Percentiles rank a stretch among this genome's conserved stretches.
Conservation (phyloP, 2,329 filamentous ascomycete species). For the Arthroderma uncinatum region DNA sequence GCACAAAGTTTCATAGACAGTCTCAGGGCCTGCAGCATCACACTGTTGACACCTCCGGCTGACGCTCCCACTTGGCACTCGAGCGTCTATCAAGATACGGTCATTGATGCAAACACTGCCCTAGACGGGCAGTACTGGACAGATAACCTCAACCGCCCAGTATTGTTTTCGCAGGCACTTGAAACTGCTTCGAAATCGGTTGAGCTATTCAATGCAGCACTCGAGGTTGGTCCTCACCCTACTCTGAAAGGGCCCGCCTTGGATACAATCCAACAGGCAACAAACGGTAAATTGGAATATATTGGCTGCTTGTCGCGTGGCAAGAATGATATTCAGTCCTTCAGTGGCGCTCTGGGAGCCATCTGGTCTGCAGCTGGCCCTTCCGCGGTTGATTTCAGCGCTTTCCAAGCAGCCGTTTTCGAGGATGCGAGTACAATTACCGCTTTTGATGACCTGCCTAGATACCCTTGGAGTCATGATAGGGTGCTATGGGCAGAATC, state of each 20-base stretch:
- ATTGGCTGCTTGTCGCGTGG: no score
- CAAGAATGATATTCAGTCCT: constrained; percentile 14
- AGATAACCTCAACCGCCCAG: constrained; percentile 2
- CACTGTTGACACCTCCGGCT: no score
- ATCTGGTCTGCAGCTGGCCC: constrained; percentile 6
- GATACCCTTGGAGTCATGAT: constrained; percentile 15
- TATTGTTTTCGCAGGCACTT: not conserved
- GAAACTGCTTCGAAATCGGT: not conserved
- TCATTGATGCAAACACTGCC: not conserved
- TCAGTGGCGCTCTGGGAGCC: constrained; percentile 7
- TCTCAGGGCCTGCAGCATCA: not conserved
- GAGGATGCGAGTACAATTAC: not conserved
- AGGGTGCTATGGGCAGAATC: no score
- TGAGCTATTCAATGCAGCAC: not conserved
- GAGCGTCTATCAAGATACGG: not conserved
- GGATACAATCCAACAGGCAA: constrained; percentile 11
- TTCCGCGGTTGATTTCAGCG: not conserved
- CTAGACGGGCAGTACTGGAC: not conserved
- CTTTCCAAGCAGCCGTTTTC: no score
- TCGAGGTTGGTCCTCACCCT: constrained; percentile 17
- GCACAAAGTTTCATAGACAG: constrained; percentile 13
- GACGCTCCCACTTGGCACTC: not conserved
- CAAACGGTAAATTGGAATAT: constrained; percentile 14
- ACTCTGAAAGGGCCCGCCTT: constrained; percentile 14
- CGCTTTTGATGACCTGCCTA: constrained; percentile 9